Conservation (phyloP, 805 yeast genomes). For the Sugiyamaella americana region DNA sequence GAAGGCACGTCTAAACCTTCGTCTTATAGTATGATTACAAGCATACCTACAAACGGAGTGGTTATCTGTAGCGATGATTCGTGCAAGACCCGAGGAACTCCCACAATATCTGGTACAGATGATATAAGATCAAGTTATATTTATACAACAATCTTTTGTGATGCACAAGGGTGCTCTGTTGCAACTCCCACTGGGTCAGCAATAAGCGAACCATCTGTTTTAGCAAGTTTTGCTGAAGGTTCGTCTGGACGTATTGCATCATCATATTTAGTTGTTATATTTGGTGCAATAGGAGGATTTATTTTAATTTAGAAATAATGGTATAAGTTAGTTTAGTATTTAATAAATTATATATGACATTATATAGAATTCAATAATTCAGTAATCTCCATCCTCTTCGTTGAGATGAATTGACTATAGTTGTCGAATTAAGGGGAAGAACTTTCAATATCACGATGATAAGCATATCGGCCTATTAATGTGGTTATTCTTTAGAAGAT, state of each 20-base stretch:
- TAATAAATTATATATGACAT: too few relatives aligned
- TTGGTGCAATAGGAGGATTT: too few relatives aligned
- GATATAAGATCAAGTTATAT: background rate
- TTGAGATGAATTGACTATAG: too few relatives aligned
- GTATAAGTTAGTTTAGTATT: too few relatives aligned
- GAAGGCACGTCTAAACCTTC: background rate
- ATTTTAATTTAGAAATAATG: too few relatives aligned
- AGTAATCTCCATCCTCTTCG: too few relatives aligned
- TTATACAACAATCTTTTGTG: background rate
- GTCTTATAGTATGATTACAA: background rate
- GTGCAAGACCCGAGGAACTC: slow-evolving; percentile 1
- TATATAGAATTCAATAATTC: too few relatives aligned
- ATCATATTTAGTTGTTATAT: too few relatives aligned
- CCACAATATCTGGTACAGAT: background rate
- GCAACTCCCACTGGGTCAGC: background rate
- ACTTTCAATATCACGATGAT: too few relatives aligned
- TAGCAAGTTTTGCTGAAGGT: background rate
- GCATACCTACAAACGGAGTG: background rate
- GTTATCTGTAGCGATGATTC: background rate
- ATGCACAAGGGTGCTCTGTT: background rate
- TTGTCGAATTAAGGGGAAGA: too few relatives aligned
- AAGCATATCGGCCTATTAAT: too few relatives aligned
- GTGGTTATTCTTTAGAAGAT: too few relatives aligned
- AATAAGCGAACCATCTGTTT: background rate
- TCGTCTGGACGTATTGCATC: background rate